Evolutionary conservation across 768 basidiomycete genomes (phyloP), one percentile per base, ranked within the genome.

Genomic region (Xerocomellus amylosporus): DNA sequence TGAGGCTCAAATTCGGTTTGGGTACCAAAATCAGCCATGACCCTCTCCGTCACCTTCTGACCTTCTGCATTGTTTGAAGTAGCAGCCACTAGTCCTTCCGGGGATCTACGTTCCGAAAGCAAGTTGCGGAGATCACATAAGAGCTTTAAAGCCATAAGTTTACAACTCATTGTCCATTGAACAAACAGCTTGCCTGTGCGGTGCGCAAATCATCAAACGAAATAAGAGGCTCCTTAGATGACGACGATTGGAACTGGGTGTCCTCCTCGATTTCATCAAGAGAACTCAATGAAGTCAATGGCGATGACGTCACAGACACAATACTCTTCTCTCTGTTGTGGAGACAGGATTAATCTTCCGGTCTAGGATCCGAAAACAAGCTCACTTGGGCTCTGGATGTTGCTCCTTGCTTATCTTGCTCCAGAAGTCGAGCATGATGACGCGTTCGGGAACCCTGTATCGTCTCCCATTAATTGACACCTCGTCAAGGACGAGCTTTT

Each of bases 341-440:
- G 17, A 46, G 39, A 46, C 45, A 49, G 44, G 20, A 40, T 49
- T 22, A 56, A 33, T 19, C 8, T 49, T 45, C 19, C 12, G 39
- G 36, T 41, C 37, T n/a, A 37, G 26, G 19, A 36, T 26, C 9
- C n/a, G 14, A 24, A 31, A 46, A 39, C 10, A 53, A 50, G 73
- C 75, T 61, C 59, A 83, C 84, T 70, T 74, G 43, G 72, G 58
- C 51, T 72, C 72, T 34, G 67, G 71, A 56, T 72, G 72, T 30
- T 64, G 71, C 54, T 78, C 79, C 51, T 74, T 71, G 59, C 73
- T 80, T 54, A 90, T 76, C 69, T 89, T 94, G 53, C 84, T 86
- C 95, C 96, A 98, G 66, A 99, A 99, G 70, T 99, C 96, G 45
- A 99, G 80, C 43, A 90, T 80, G 60, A 99, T 89, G 46, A 94